Base-by-base conservation (phyloP, 176 grass and related monocot genomes). In the Aegilops longissima region DNA sequence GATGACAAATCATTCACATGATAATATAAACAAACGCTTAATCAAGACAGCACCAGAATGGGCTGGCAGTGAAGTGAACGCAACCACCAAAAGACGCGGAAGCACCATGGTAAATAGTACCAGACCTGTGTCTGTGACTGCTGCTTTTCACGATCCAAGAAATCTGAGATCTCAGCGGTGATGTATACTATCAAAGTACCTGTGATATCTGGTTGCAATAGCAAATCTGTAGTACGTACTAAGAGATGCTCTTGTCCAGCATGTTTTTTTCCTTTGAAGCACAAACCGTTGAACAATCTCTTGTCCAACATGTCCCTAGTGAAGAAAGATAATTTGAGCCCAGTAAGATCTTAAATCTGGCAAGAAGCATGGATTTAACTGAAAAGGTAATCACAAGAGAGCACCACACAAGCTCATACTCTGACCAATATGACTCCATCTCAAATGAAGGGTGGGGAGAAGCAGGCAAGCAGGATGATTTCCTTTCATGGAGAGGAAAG, bases 301-400 rank as follows among this genome's bases (percentile, higher is more conserved):
- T 39, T 39, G 38, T 39, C 7, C 38, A 39, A 39, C 38, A 39
- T 39, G 38, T 39, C 38, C 38, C 38, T 39, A 38, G 5, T 38
- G 36, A 38, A 38, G 36, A 38, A 38, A 38, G 36, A 38, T 38
- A 6, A 39, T 17, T 36, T 34, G 13, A 27, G 38, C 1, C 31
- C 12, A 64, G 11, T 61, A 66, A 77, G 42, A 44, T 52, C 35
- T 75, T 27, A 74, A 5, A 5, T 58, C 34, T 65, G 20, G 73
- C 34, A 47, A 35, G 74, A 59, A 75, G 59, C 27, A 81, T 54
- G 70, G 36, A 70, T 84, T 71, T 62, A 69, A 81, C 81, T 85
- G 30, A 24, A 85, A 85, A 13, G 25, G 20, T 38, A 76, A 84
- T 84, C 75, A 70, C 10, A 62, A 13, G 61, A 80, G 76, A 84